Evolutionary conservation across 1,284 basidiomycete genomes (phyloP).

Genomic region (Sanghuangporus sanghuang): DNA sequence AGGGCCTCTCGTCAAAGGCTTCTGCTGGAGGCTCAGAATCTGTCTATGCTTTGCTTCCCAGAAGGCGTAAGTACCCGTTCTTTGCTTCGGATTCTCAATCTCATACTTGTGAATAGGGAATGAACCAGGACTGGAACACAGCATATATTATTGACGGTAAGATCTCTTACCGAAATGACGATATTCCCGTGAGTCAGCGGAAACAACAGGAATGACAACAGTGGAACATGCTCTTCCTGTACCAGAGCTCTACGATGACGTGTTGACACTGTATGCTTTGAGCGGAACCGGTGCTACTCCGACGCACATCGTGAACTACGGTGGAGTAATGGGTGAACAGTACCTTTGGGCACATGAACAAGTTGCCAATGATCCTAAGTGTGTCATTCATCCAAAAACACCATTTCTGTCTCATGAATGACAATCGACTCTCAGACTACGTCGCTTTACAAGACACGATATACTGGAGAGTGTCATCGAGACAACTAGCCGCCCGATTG

Average conservation of each 20-base stretch:
- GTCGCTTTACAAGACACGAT: conserved; percentile 59
- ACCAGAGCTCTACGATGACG: conserved; percentile 61
- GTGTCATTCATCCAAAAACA: conserved; percentile 18
- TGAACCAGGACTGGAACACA: conserved; percentile 72
- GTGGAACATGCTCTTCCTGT: conserved; percentile 68
- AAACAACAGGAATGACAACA: conserved; percentile 64
- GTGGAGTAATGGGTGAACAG: conserved; percentile 61
- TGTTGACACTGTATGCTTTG: conserved; percentile 50
- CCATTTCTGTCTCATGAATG: background rate
- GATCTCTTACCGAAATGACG: background rate
- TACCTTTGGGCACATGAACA: conserved; percentile 61
- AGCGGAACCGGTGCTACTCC: conserved; percentile 72
- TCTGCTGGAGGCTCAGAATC: conserved; percentile 51
- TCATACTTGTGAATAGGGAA: conserved; percentile 36
- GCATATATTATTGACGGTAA: conserved; percentile 70
- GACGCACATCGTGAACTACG: conserved; percentile 71
- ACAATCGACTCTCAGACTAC: conserved; percentile 37
- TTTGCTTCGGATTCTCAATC: background rate
- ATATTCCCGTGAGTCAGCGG: background rate
- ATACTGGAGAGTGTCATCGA: conserved; percentile 56
- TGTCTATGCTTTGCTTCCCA: conserved; percentile 67
- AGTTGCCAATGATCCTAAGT: conserved; percentile 64
- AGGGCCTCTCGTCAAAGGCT: conserved; percentile 68
- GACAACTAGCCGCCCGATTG: conserved; percentile 49
- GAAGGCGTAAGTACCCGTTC: conserved; percentile 44